Percentiles rank a stretch among this genome's conserved stretches.
These are phyloP conservation scores for Monosporascus sp. DNA, from an alignment of 2,329 filamentous ascomycete species.

Conservation along the genomic window DNA sequence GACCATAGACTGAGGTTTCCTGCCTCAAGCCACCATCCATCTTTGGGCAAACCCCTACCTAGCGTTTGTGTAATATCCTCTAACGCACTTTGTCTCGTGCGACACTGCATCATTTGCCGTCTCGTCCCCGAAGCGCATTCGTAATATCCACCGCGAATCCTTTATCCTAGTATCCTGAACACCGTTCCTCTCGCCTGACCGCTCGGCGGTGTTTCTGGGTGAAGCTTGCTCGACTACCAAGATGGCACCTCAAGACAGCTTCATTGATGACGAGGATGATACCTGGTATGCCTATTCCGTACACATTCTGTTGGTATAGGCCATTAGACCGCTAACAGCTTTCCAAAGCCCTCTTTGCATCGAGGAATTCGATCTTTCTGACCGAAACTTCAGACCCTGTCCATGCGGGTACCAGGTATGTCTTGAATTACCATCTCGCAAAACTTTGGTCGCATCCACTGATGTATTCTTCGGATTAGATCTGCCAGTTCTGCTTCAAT, in stretches of 20 bases:
- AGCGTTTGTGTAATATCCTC: not conserved
- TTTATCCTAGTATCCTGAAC: not conserved
- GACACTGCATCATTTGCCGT: not conserved
- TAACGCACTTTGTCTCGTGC: not conserved
- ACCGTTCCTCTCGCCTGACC: not conserved
- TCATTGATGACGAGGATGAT: slow-evolving; percentile 68
- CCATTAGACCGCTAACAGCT: slow-evolving; percentile 18
- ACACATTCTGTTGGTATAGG: slow-evolving; percentile 3
- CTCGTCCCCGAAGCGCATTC: not conserved
- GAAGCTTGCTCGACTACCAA: slow-evolving; percentile 14
- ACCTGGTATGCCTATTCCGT: slow-evolving; percentile 49
- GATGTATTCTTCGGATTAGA: slow-evolving; percentile 45
- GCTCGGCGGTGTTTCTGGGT: not conserved
- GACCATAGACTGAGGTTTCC: not conserved
- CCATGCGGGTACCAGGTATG: slow-evolving; percentile 95
- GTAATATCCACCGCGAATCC: not conserved
- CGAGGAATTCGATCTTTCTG: slow-evolving; percentile 96
- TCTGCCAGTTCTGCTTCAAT: slow-evolving; percentile 99
- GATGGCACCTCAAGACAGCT: slow-evolving; percentile 66
- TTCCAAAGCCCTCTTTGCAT: slow-evolving; percentile 82
- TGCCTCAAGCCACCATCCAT: too few relatives aligned
- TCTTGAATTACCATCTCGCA: not conserved
- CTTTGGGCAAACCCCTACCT: too few relatives aligned
- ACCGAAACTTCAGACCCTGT: slow-evolving; percentile 95
- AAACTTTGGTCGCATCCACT: slow-evolving; percentile 4